Evolutionary conservation across 2,329 filamentous ascomycete species (phyloP).

Genomic region (Fusarium sp.): DNA sequence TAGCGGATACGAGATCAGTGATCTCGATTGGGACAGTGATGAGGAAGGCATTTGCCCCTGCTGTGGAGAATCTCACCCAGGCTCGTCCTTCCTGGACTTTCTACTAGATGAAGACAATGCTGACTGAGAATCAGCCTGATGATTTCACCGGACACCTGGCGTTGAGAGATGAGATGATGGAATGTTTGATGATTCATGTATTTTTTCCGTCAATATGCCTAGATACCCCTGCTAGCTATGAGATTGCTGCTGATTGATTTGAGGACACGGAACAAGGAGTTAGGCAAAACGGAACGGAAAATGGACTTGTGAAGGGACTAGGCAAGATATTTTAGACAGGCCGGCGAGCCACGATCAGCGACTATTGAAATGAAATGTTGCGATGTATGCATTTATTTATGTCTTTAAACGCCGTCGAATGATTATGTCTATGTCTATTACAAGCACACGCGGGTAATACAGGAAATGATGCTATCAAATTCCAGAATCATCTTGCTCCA

Average conservation of each 20-base stretch:
- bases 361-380: background rate
- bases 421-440: constrained; percentile 15
- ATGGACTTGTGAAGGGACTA: background rate
- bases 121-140: constrained; percentile 42
- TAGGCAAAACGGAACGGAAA: constrained; percentile 6
- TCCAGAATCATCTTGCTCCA: constrained; percentile 38
- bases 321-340: constrained; percentile 21
- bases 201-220: constrained; percentile 39
- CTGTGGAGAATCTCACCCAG: constrained; percentile 54
- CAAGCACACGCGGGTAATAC: background rate
- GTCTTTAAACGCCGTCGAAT: background rate
- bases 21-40: constrained; percentile 49
- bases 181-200: constrained; percentile 30
- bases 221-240: constrained; percentile 43
- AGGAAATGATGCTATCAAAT: constrained; percentile 17
- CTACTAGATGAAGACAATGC: constrained; percentile 45
- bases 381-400: background rate
- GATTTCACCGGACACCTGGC: constrained; percentile 22
- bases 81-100: constrained; percentile 50
- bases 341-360: background rate
- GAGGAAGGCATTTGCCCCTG: constrained; percentile 55
- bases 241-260: constrained; percentile 33
- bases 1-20: constrained; percentile 53
- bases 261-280: constrained; percentile 15
- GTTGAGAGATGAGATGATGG: constrained; percentile 10